phyloP scores from a whole-genome alignment of 2,329 filamentous ascomycete species.

The Pseudogymnoascus sp. region DNA sequence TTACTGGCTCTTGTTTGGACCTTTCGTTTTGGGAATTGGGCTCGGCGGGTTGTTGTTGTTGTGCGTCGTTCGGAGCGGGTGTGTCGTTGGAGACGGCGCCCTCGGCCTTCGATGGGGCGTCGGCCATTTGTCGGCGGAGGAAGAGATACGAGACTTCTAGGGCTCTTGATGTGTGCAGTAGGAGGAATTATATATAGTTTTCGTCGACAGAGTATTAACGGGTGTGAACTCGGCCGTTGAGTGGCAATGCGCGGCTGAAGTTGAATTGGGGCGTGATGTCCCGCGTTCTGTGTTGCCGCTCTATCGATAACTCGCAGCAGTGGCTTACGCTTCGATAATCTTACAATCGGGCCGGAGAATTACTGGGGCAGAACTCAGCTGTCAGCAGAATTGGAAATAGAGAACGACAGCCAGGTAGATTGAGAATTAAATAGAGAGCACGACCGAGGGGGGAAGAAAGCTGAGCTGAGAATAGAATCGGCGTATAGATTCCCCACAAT shows the following conservation, averaged over 20 bases:
- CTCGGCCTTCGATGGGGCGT: neutral
- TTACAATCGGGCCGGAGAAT: neutral
- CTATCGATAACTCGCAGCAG: neutral
- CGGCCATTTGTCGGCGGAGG: neutral
- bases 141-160: neutral
- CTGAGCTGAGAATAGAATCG: neutral
- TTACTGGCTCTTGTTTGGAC: neutral
- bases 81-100: neutral
- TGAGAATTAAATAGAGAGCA: neutral
- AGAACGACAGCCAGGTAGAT: neutral
- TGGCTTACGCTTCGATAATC: neutral
- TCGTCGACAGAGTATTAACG: neutral
- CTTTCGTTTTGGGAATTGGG: neutral
- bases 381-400: neutral
- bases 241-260: neutral
- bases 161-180: neutral
- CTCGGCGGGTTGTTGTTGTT: neutral
- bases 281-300: neutral
- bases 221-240: neutral
- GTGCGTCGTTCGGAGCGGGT: neutral
- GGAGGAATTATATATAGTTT: neutral
- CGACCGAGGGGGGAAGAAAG: neutral
- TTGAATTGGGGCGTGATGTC: neutral
- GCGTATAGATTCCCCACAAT: neutral
- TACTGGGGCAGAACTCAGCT: neutral